phyloP scores from a whole-genome alignment of 306 rosid genomes.

The Crotalaria pallida region DNA sequence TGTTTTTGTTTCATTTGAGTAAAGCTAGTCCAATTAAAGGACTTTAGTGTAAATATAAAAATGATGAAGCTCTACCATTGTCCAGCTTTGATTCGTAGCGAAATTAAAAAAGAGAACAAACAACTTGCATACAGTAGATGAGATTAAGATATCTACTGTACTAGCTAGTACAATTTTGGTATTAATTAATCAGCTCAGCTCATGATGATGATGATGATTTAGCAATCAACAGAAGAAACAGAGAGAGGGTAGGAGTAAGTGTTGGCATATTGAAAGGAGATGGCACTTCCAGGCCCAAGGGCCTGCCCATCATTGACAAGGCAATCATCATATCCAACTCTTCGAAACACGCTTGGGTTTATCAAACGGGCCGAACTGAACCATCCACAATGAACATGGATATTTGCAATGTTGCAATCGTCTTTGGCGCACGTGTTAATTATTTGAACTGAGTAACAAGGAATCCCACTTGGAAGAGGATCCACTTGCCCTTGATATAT shows the following conservation, averaged over 20 bases:
- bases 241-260: constrained; percentile 45
- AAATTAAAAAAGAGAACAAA: too few species aligned
- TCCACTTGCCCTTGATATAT: constrained; percentile 40
- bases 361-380: constrained; percentile 58
- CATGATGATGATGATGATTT: background rate
- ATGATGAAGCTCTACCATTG: too few species aligned
- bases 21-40: too few species aligned
- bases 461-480: constrained; percentile 57
- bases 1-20: too few species aligned
- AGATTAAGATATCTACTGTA: too few species aligned
- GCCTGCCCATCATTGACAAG: constrained; percentile 44
- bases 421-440: constrained; percentile 38
- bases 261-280: constrained; percentile 61
- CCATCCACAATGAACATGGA: constrained; percentile 58
- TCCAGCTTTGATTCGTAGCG: too few species aligned
- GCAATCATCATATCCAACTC: constrained; percentile 49
- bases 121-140: too few species aligned
- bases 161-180: too few species aligned
- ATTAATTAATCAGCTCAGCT: background rate
- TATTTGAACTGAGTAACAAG: constrained; percentile 44
- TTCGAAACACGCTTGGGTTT: constrained; percentile 41
- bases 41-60: too few species aligned
- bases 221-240: constrained; percentile 46
- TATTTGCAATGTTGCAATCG: constrained; percentile 49
- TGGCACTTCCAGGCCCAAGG: constrained; percentile 37